These are phyloP conservation scores for Kregervanrija fluxuum DNA, from an alignment of 805 yeast genomes.

Conservation along the genomic window DNA sequence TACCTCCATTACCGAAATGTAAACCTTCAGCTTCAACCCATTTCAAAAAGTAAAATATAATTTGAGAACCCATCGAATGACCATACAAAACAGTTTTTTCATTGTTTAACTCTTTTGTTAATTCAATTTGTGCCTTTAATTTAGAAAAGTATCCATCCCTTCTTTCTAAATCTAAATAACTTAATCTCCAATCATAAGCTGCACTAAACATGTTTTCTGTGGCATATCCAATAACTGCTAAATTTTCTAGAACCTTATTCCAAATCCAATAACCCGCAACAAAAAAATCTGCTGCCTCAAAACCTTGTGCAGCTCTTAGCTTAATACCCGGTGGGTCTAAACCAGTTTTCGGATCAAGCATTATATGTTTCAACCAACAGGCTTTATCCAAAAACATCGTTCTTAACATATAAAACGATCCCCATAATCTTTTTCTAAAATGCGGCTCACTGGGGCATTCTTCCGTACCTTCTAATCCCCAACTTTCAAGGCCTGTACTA, in stretches of 20 bases:
- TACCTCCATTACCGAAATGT: conserved; percentile 86
- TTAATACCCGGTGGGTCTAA: conserved; percentile 81
- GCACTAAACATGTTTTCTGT: conserved; percentile 88
- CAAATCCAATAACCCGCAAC: conserved; percentile 98
- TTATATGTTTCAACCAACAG: conserved; percentile 91
- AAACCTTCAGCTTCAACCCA: conserved; percentile 93
- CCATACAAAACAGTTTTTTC: conserved; percentile 76
- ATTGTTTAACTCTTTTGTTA: conserved; percentile 38
- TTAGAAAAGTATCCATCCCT: conserved; percentile 82
- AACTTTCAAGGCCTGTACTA: conserved; percentile 89
- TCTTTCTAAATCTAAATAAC: conserved; percentile 79
- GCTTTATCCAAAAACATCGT: conserved; percentile 87
- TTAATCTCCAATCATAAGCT: conserved; percentile 92
- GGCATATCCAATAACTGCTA: conserved; percentile 91
- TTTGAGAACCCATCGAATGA: conserved; percentile 96
- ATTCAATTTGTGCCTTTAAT: conserved; percentile 68
- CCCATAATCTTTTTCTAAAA: conserved; percentile 92
- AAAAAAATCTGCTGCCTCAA: conserved; percentile 94
- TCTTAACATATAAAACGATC: conserved; percentile 89
- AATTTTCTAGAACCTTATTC: conserved; percentile 90
- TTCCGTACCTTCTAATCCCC: conserved; percentile 72
- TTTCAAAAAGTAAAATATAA: conserved; percentile 79
- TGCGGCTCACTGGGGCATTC: conserved; percentile 82
- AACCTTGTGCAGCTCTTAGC: conserved; percentile 89
- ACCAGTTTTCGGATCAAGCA: conserved; percentile 87